Percentiles rank a stretch among this genome's conserved stretches.
Conservation (phyloP, 1,284 basidiomycete genomes). For the Peniophora sp. region DNA sequence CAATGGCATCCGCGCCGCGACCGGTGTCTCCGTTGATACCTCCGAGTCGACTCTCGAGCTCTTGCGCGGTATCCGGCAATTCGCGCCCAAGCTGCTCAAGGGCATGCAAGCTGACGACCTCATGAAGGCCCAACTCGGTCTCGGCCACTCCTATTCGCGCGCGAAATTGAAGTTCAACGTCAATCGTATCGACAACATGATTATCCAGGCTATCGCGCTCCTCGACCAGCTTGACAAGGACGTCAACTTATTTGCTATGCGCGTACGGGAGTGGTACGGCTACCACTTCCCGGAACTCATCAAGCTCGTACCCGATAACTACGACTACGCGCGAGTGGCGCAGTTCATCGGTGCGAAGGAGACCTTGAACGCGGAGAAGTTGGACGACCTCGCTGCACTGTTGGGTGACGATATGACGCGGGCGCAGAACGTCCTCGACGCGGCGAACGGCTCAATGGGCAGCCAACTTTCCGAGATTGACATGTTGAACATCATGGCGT, state of each 20-base stretch:
- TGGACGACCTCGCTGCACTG: conserved; percentile 77
- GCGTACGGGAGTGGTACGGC: conserved; percentile 99
- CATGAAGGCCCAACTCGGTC: conserved; percentile 88
- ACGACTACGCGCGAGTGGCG: conserved; percentile 86
- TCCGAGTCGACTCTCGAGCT: conserved; percentile 86
- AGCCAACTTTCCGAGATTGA: conserved; percentile 90
- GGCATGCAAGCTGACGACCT: conserved; percentile 89
- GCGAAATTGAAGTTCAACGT: conserved; percentile 99
- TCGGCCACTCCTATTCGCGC: conserved; percentile 96
- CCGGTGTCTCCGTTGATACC: conserved; percentile 79
- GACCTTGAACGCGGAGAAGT: conserved; percentile 61
- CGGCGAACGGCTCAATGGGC: conserved; percentile 93
- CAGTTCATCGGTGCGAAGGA: conserved; percentile 93
- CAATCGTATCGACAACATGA: conserved; percentile 99
- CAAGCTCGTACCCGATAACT: conserved; percentile 90
- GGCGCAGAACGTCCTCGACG: conserved; percentile 93
- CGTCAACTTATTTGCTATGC: conserved; percentile 98
- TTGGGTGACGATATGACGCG: conserved; percentile 83
- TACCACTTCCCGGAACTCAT: conserved; percentile 99
- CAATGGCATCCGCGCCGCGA: conserved; percentile 72
- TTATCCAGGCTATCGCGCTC: conserved; percentile 98
- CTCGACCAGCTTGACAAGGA: conserved; percentile 99
- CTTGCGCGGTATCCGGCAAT: conserved; percentile 89
- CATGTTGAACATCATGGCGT: conserved; percentile 93
- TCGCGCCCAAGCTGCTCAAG: conserved; percentile 87